Base-by-base conservation (phyloP, 192 early-diverging fungal species). In the Rhizophagus prolifer region DNA sequence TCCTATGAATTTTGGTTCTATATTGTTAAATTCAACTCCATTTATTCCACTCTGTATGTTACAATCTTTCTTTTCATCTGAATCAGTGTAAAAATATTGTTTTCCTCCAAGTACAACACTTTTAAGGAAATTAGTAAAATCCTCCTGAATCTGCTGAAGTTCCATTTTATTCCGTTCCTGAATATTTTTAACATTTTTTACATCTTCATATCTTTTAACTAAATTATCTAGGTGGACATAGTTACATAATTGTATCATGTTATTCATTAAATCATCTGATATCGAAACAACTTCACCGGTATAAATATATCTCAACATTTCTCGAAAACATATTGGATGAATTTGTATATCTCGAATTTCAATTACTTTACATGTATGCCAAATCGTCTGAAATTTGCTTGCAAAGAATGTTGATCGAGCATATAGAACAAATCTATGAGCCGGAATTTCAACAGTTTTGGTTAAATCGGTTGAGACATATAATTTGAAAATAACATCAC, bases 371-470 rank as follows among this genome's bases (percentile, higher is more conserved):
- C 28, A 26, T 28, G 47, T 63, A 21, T n/a, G n/a, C 79, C 75
- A 88, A 46, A 75, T 82, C 12, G 63, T 65, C 13, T 69, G 26
- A 4, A 88, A 62, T 4, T 82, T 64, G 14, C 28, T 34, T 31
- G 72, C 62, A 41, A 88, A 85, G 77, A 70, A 86, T 1, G 67
- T 34, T 13, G 78, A 84, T 28, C 87, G 73, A 0, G 86, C 81
- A 0, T 79, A 79, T 31, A 88, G 65, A 10, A 88, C 68, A 64
- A 67, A 81, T 16, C 85, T 67, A 75, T 88, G 87, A 19, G 80
- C 85, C 5, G 38, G 25, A 63, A 86, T 72, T n/a, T 84, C 72
- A 25, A 76, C 30, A 16, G 38, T 13, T 19, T 67, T 21, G 7
- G 26, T 36, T 2, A 7, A 4, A 41, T 75, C 74, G 12, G 34